Evolutionary conservation across 2,329 filamentous ascomycete genomes (phyloP).

Genomic region (Drechmeria coniospora): DNA sequence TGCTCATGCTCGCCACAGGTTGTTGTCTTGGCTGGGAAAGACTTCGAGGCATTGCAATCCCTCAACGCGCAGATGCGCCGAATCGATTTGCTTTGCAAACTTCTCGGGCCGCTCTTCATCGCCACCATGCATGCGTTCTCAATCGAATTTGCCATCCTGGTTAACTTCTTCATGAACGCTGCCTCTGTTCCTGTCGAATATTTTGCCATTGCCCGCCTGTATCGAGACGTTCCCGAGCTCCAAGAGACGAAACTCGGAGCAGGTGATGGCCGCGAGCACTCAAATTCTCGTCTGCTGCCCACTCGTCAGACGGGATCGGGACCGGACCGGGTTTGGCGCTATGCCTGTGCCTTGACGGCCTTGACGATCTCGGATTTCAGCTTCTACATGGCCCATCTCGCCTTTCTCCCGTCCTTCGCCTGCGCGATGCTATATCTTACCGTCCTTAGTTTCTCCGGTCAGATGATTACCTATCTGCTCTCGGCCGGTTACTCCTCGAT

Average conservation of each 20-base stretch:
- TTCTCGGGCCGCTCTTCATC: conserved; percentile 40
- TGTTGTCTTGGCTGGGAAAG: background rate
- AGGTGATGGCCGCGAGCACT: too few relatives aligned
- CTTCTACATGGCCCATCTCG: conserved; percentile 37
- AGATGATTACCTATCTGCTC: conserved; percentile 50
- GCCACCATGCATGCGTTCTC: conserved; percentile 34
- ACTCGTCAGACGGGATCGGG: too few relatives aligned
- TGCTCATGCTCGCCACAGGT: background rate
- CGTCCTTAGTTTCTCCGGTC: conserved; percentile 41
- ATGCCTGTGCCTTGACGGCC: background rate
- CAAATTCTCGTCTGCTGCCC: too few relatives aligned
- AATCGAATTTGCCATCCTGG: conserved; percentile 29
- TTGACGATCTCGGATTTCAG: conserved; percentile 1
- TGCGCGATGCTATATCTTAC: conserved; percentile 46
- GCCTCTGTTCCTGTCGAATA: conserved; percentile 36
- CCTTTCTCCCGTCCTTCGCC: conserved; percentile 45
- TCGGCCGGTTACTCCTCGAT: conserved; percentile 33
- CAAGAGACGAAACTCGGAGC: too few relatives aligned
- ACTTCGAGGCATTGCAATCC: conserved; percentile 11
- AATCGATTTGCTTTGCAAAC: conserved; percentile 45
- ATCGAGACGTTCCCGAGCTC: too few relatives aligned
- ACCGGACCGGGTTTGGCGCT: too few relatives aligned
- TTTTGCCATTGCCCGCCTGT: conserved; percentile 26
- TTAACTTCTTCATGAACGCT: conserved; percentile 32
- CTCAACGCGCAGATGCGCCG: conserved; percentile 47